Conservation (phyloP, 75 land plant genomes). For the Isoetes taiwanensis region DNA sequence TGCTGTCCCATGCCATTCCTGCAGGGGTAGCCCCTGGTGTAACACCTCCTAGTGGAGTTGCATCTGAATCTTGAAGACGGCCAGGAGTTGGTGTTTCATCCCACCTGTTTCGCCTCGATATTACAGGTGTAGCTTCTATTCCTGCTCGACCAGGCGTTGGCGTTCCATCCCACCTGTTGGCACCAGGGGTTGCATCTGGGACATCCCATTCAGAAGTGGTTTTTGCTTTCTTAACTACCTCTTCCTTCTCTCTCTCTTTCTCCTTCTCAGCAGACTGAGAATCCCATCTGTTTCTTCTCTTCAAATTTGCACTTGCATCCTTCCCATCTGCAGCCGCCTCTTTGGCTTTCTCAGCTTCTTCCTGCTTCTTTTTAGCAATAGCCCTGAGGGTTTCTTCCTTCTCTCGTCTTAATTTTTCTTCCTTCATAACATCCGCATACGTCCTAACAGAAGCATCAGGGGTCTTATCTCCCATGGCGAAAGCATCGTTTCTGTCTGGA, state of each 20-base stretch:
- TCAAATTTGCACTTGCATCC: slow-evolving; percentile 16
- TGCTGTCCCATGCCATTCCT: slow-evolving; percentile 97
- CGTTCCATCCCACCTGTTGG: slow-evolving; percentile 88
- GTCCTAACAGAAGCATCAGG: slow-evolving; percentile 72
- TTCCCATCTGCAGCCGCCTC: no score
- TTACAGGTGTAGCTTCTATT: slow-evolving; percentile 63
- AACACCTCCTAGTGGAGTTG: slow-evolving; percentile 43
- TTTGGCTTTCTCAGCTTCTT: slow-evolving; percentile 39
- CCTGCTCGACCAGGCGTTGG: slow-evolving; percentile 78
- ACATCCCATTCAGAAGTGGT: slow-evolving; percentile 67
- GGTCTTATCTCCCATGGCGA: slow-evolving; percentile 79
- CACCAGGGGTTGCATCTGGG: slow-evolving; percentile 84
- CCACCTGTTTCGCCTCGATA: slow-evolving; percentile 74
- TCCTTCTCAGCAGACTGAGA: slow-evolving; percentile 57
- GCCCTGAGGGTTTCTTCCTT: slow-evolving; percentile 57
- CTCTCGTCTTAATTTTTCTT: slow-evolving; percentile 53
- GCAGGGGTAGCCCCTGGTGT: slow-evolving; percentile 95
- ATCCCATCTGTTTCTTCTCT: slow-evolving; percentile 96
- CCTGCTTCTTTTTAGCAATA: slow-evolving; percentile 74
- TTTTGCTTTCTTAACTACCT: slow-evolving; percentile 42
- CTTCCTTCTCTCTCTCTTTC: slow-evolving; percentile 48
- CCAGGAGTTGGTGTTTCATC: slow-evolving; percentile 96
- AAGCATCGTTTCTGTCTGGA: slow-evolving; percentile 84
- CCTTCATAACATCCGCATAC: slow-evolving; percentile 83
- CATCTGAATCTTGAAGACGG: slow-evolving; percentile 54